Conservation (phyloP, 345 rosid species). For the Excoecaria agallocha region DNA sequence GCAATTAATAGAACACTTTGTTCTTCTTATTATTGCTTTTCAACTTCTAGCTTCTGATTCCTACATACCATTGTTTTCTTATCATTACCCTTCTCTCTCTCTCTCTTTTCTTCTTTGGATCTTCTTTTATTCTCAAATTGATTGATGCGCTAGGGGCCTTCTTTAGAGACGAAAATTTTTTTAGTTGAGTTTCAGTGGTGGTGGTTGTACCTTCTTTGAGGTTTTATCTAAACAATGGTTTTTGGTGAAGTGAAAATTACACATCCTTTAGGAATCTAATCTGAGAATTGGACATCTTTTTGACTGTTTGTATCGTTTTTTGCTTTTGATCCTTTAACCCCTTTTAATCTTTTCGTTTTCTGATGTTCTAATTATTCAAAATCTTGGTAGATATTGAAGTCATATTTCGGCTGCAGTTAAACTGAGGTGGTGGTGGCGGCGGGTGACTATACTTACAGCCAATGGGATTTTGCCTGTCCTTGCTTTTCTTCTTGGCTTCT, state of each 20-base stretch:
- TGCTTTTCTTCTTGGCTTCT: slow-evolving; percentile 39
- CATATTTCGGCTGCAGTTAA: slow-evolving; percentile 29
- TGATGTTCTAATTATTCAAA: not conserved
- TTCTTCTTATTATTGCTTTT: not conserved
- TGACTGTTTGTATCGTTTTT: not conserved
- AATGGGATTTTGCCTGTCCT: slow-evolving; percentile 45
- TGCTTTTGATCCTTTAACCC: not conserved
- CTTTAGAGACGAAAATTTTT: too few species aligned
- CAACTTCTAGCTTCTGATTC: not conserved
- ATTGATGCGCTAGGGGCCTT: not conserved
- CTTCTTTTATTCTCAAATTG: not conserved
- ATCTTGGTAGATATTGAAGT: not conserved
- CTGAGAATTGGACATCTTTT: not conserved
- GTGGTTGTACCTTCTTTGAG: not conserved
- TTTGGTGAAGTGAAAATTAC: not conserved
- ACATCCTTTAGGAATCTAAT: not conserved
- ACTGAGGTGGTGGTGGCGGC: slow-evolving; percentile 16
- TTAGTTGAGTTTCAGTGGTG: not conserved
- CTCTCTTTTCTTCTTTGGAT: not conserved
- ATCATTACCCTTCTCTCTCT: not conserved
- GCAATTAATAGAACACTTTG: not conserved
- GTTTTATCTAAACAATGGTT: not conserved
- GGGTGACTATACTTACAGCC: slow-evolving; percentile 8
- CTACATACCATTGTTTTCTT: not conserved
- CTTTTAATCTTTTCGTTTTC: not conserved